These are phyloP conservation scores for Pneumocystis murina DNA, from an alignment of 1,139 yeast genomes.

Conservation along the genomic window DNA sequence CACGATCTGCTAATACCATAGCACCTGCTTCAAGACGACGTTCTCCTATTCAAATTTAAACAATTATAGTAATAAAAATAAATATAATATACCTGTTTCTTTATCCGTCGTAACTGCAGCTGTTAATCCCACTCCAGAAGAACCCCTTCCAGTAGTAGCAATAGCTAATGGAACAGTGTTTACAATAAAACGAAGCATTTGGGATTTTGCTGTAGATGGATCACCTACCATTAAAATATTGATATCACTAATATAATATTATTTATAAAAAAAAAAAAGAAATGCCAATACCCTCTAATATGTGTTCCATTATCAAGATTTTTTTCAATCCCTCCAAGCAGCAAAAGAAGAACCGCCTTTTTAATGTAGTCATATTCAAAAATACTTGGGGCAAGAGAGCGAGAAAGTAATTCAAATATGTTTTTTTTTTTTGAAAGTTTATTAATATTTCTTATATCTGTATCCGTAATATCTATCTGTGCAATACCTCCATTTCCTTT, in stretches of 20 bases:
- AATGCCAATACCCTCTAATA: slow-evolving; percentile 36
- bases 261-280: not conserved
- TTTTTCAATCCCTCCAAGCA: slow-evolving; percentile 88
- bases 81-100: slow-evolving; percentile 38
- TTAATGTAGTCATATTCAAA: slow-evolving; percentile 87
- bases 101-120: slow-evolving; percentile 96
- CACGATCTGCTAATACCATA: slow-evolving; percentile 95
- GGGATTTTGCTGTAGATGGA: slow-evolving; percentile 97
- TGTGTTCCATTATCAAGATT: slow-evolving; percentile 91
- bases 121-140: slow-evolving; percentile 98
- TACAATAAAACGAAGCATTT: slow-evolving; percentile 79
- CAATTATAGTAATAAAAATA: not conserved
- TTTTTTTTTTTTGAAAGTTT: slow-evolving; percentile 52
- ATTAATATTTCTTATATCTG: slow-evolving; percentile 77
- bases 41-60: slow-evolving; percentile 40
- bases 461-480: slow-evolving; percentile 58
- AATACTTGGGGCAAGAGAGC: slow-evolving; percentile 87
- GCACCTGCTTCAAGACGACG: slow-evolving; percentile 97
- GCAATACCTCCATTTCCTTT: slow-evolving; percentile 70
- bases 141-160: slow-evolving; percentile 98
- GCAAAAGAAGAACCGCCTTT: slow-evolving; percentile 78
- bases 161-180: slow-evolving; percentile 92
- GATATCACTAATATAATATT: slow-evolving; percentile 52
- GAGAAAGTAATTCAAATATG: slow-evolving; percentile 65
- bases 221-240: slow-evolving; percentile 95